These are phyloP conservation scores for Cruciata laevipes DNA, from an alignment of 257 asterid genomes.

Conservation along the genomic window DNA sequence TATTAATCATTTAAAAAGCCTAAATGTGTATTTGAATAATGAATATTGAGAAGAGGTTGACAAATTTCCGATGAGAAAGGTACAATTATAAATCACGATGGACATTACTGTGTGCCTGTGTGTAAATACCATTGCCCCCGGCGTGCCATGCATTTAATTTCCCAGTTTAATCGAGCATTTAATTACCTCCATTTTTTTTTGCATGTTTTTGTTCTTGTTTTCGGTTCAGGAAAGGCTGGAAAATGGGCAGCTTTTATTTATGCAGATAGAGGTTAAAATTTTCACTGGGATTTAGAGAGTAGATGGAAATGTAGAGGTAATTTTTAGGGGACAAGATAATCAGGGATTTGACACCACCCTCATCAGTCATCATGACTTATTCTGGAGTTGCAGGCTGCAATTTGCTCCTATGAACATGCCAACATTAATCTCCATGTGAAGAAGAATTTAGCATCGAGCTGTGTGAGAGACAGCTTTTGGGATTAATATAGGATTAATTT, in stretches of 20 bases:
- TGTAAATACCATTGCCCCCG: conserved; percentile 6
- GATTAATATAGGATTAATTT: too few species aligned
- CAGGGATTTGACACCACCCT: conserved; percentile 18
- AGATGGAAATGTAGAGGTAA: neutral
- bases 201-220: neutral
- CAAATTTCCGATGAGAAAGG: conserved; percentile 23
- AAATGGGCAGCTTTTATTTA: neutral
- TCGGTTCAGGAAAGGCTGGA: neutral
- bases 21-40: too few species aligned
- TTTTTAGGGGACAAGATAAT: conserved; percentile 28
- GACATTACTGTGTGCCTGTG: neutral
- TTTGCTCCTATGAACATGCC: neutral
- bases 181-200: neutral
- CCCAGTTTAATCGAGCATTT: neutral
- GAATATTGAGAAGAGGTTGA: conserved; percentile 24
- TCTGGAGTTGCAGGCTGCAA: neutral
- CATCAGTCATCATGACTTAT: neutral
- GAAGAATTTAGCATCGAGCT: too few species aligned
- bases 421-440: neutral
- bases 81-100: conserved; percentile 13
- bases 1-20: too few species aligned
- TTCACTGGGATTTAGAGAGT: conserved; percentile 11
- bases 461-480: too few species aligned
- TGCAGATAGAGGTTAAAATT: neutral
- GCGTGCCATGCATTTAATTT: conserved; percentile 17